Base-by-base conservation (phyloP, 805 yeast species). In the Cyberlindnera xishuangbannaensis region DNA sequence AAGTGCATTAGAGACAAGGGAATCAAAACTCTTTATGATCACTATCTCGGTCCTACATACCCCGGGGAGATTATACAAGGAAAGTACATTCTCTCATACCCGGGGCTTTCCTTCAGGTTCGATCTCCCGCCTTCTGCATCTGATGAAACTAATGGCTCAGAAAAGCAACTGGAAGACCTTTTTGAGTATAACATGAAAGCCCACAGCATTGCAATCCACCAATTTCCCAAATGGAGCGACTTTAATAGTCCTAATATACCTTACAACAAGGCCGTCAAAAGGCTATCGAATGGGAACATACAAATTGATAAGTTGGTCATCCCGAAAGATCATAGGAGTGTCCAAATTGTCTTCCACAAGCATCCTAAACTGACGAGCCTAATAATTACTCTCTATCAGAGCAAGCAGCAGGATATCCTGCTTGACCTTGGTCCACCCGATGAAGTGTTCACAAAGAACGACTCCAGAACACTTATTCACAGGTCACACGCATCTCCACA, bases 11-110 rank as follows among this genome's bases (percentile, higher is more conserved):
- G 40, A 11, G 43, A 47, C n/a, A 37, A 38, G 45, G 39, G 58
- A 1, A 58, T 73, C 41, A 67, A 65, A 28, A 53, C 59, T 13
- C 60, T 76, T 3, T 76, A 76, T 51, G 73, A 75, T 45, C 69
- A 66, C 47, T 59, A 67, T 2, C 72, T 76, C 48, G 83, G 83
- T 0, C 82, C 82, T 2, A 76, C 83, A 0, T 73, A 69, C 39
- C 77, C 79, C 2, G 83, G 82, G 0, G 51, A 45, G 18, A 43
- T 62, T 8, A 51, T 58, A 28, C 34, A 36, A 2, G 41, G 38
- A 4, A 28, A 44, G 14, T 47, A 51, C 11, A 52, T 64, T 9
- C 55, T 76, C 17, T 66, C 74, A 15, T 76, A 76, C 43, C 73
- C 76, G 2, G 83, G 83, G 0, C 58, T 76, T 4, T 59, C 71